Evolutionary conservation across 2,329 filamentous ascomycete genomes (phyloP).

Genomic region (Neopestalotiopsis rosae): DNA sequence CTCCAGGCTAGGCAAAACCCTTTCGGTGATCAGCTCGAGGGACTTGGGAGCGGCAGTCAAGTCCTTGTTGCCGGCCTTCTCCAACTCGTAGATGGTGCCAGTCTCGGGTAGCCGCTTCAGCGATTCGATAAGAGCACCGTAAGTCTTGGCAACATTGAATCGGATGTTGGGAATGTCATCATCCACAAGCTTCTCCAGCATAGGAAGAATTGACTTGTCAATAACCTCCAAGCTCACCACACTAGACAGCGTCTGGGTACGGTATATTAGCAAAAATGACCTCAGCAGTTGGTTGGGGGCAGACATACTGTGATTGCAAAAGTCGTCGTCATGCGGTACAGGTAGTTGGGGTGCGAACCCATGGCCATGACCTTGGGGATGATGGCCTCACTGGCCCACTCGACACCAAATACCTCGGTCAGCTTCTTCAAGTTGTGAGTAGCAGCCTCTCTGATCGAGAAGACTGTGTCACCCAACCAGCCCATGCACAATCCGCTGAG

Average conservation of each 20-base stretch:
- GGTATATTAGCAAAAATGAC: slow-evolving; percentile 21
- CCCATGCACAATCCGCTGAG: slow-evolving; percentile 95
- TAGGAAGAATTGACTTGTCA: slow-evolving; percentile 89
- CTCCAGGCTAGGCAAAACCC: slow-evolving; percentile 87
- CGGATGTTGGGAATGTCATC: slow-evolving; percentile 99
- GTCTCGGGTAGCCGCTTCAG: slow-evolving; percentile 88
- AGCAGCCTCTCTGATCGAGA: slow-evolving; percentile 96
- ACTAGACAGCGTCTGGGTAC: slow-evolving; percentile 80
- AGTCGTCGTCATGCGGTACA: slow-evolving; percentile 99
- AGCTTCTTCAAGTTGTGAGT: slow-evolving; percentile 98
- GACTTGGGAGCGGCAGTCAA: slow-evolving; percentile 72
- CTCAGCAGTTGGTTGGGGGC: neutral
- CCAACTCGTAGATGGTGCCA: slow-evolving; percentile 82
- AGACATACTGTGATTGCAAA: slow-evolving; percentile 92
- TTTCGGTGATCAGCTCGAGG: slow-evolving; percentile 81
- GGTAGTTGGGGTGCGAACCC: slow-evolving; percentile 97
- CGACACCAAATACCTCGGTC: slow-evolving; percentile 96
- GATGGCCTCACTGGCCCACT: slow-evolving; percentile 96
- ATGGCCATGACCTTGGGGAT: slow-evolving; percentile 99
- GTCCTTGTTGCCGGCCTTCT: slow-evolving; percentile 72
- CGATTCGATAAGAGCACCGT: slow-evolving; percentile 87
- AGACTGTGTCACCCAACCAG: slow-evolving; percentile 97
- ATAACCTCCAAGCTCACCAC: slow-evolving; percentile 95
- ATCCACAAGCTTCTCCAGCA: slow-evolving; percentile 90
- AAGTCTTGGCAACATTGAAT: slow-evolving; percentile 99